Percentiles rank a stretch among this genome's conserved stretches.
Conservation (phyloP, 1,284 basidiomycete species). For the Trichosporon ovoides region DNA sequence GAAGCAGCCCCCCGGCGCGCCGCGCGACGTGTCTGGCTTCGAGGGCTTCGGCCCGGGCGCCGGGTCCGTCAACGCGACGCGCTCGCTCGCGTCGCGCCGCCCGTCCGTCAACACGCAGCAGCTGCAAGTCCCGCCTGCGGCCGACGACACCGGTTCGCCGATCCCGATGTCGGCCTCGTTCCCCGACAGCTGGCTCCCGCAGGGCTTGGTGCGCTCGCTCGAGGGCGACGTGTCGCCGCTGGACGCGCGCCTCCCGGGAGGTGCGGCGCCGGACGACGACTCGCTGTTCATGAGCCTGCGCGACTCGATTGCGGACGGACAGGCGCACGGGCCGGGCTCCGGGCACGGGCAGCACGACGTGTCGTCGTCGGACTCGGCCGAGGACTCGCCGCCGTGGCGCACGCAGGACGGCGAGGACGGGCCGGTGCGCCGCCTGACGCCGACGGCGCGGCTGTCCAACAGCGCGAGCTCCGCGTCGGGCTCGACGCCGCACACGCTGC, state of each 20-base stretch:
- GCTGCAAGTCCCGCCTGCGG: neutral
- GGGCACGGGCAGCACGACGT: neutral
- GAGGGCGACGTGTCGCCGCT: slow-evolving; percentile 45
- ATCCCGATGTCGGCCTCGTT: slow-evolving; percentile 44
- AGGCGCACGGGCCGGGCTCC: too few relatives aligned
- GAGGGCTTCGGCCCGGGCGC: slow-evolving; percentile 48
- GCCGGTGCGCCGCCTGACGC: neutral
- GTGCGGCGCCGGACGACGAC: slow-evolving; percentile 21
- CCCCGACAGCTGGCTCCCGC: slow-evolving; percentile 45
- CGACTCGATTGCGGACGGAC: slow-evolving; percentile 8
- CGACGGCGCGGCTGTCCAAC: neutral
- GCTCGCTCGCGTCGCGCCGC: slow-evolving; percentile 13
- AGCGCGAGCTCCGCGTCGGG: slow-evolving; percentile 7
- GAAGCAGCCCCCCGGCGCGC: neutral
- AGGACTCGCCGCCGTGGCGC: slow-evolving; percentile 13
- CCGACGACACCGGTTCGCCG: slow-evolving; percentile 44
- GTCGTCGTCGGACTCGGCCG: slow-evolving; percentile 27
- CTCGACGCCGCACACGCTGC: slow-evolving; percentile 9
- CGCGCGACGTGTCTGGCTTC: slow-evolving; percentile 40
- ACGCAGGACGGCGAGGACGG: neutral
- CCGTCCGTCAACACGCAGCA: slow-evolving; percentile 3
- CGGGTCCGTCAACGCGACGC: slow-evolving; percentile 5
- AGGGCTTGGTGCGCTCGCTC: slow-evolving; percentile 47
- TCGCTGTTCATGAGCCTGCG: slow-evolving; percentile 9
- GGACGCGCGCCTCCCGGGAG: slow-evolving; percentile 23